Base-by-base conservation (phyloP, 257 asterid genomes). In the Nicotiana benthamiana region DNA sequence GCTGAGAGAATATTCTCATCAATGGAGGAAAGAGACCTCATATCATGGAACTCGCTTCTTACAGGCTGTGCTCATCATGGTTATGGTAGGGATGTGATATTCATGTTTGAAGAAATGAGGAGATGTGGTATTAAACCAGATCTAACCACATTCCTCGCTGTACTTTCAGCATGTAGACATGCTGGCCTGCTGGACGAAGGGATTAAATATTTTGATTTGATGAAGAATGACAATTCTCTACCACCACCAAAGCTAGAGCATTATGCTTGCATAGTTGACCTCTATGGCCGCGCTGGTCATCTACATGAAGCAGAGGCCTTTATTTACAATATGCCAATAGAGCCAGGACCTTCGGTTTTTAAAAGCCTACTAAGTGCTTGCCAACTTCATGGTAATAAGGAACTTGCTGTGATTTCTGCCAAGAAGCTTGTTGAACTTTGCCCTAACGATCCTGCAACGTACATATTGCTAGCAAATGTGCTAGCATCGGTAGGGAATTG, bases 11-110 rank as follows among this genome's bases (percentile, higher is more conserved):
- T 89, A 16, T 89, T 92, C 83, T 80, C 54, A 60, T 82, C 83
- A 18, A 92, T 92, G 88, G 83, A 87, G 48, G 83, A 82, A 24
- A 89, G 59, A 11, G 93, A 92, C 80, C 43, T 90, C 67, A 81
- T 90, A 84, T 89, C 97, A 13, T 90, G 95, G 97, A 92, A 92
- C 80, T 88, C 93, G 12, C 82, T 92, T 43, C 85, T 92, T 11
- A 81, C 87, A 9, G 88, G 90, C 56, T 88, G 75, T 80, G 91
- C 92, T 62, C 87, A 88, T 72, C 95, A 89, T 12, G 95, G 95
- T 62, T 77, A 75, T 83, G 92, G 87, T 27, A 72, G 54, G 46
- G 90, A 90, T 86, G 94, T 80, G 75, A 70, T 92, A 22, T 59
- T 75, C 51, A 63, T 87, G 82, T 92, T 92, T 32, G 93, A 90